A percentile compares a stretch with the other conserved stretches of the same genome.
These are phyloP conservation scores for Halophytophthora batemanensis DNA, from an alignment of 352 stramenopile genomes.

Conservation along the genomic window DNA sequence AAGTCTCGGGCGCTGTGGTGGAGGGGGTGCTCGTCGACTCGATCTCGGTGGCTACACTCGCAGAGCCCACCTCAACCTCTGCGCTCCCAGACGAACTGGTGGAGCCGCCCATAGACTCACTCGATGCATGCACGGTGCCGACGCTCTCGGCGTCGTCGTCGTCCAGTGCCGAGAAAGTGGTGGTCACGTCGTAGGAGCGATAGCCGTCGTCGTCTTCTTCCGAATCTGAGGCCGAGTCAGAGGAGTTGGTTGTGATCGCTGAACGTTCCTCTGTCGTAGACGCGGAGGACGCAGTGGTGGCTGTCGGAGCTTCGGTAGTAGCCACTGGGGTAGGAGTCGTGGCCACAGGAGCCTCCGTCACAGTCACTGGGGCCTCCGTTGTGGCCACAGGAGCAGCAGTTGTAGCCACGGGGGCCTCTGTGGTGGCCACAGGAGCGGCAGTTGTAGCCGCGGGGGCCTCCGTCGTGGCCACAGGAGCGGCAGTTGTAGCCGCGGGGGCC, in stretches of 20 bases:
- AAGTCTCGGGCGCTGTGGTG: no score
- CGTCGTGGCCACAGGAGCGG: no score
- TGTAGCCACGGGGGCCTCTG: not conserved
- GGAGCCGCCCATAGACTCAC: no score
- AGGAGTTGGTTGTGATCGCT: constrained; percentile 1
- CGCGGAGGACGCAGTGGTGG: constrained; percentile 4
- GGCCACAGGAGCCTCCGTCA: not conserved
- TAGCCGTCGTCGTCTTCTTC: not conserved
- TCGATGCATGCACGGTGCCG: no score
- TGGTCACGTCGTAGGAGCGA: not conserved
- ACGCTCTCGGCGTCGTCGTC: not conserved
- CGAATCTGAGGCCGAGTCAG: not conserved
- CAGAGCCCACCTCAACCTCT: not conserved
- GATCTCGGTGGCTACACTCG: not conserved
- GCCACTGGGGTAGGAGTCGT: constrained; percentile 4
- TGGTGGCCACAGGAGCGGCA: constrained; percentile 1
- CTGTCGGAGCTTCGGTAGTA: constrained; percentile 2
- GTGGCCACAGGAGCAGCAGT: not conserved
- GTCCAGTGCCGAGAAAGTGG: not conserved
- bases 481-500: constrained; percentile 6
- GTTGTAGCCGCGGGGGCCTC: no score
- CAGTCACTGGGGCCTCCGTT: no score
- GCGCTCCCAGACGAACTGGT: not conserved
- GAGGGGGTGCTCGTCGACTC: no score
- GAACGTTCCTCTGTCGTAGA: constrained; percentile 3